Evolutionary conservation across 2,329 filamentous ascomycete species (phyloP), one percentile per base, ranked within the genome.

Genomic region (Aaosphaeria arxii): DNA sequence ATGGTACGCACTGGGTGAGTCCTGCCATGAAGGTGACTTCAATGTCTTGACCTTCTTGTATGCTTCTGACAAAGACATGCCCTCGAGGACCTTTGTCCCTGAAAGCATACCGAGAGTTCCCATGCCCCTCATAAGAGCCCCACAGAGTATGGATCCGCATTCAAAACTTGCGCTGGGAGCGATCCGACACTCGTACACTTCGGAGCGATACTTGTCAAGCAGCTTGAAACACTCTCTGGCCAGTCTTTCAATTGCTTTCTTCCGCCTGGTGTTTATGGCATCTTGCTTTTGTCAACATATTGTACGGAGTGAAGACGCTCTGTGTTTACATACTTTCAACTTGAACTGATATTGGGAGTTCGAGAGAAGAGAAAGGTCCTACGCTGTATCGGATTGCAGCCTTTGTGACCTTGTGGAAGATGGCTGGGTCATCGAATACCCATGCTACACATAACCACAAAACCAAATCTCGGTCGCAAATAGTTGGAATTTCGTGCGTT

Each of bases 391-490:
- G 43, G 29, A 49, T 31, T 11, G 47, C 49, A 11, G 49, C 32
- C 5, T 38, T 9, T 7, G 56, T 61, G 1, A 49, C 43, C 30
- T 33, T 33, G 30, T 13, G 9, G 42, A 61, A 62, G 32, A 49
- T 41, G 4, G 39, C 31, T 4, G 48, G n/a, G 5, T 52, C 30
- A 11, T 46, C 43, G 42, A 63, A 62, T 1, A 62, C 53, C 49
- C 51, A 58, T 2, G 59, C 42, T 3, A 63, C 41, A 7, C 46
- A 51, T 35, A 64, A 57, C 60, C 60, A 64, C 5, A 62, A 39
- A n/a, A 63, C 47, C 6, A 59, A 17, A 4, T 62, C 53, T n/a
- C 56, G 50, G 11, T 43, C 17, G 31, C 56, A 58, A 3, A 29
- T 32, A 4, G 35, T 30, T 6, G 57, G 57, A 2, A 55, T 24